These are phyloP conservation scores for Neonectria magnoliae DNA, from an alignment of 2,329 filamentous ascomycete species.

Conservation along the genomic window DNA sequence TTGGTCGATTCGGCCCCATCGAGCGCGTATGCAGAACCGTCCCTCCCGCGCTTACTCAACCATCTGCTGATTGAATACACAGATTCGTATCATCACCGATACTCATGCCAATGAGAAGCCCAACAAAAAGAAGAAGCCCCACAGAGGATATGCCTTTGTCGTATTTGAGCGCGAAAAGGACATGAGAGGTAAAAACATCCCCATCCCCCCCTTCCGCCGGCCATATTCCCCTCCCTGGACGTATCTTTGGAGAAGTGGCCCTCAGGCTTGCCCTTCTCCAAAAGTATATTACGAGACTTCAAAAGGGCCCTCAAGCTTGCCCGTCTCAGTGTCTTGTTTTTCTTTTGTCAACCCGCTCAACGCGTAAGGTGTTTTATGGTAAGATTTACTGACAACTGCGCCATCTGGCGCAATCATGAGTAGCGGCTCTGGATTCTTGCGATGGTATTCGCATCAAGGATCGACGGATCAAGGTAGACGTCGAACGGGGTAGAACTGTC, in stretches of 20 bases:
- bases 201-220: slow-evolving; percentile 41
- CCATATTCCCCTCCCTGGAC: slow-evolving; percentile 36
- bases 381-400: slow-evolving; percentile 76
- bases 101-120: slow-evolving; percentile 74
- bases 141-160: slow-evolving; percentile 94
- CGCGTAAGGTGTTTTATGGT: slow-evolving; percentile 54
- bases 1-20: slow-evolving; percentile 91
- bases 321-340: slow-evolving; percentile 54
- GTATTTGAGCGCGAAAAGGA: slow-evolving; percentile 97
- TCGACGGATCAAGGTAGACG: slow-evolving; percentile 90
- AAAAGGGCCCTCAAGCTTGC: slow-evolving; percentile 66
- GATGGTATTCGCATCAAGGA: slow-evolving; percentile 95
- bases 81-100: slow-evolving; percentile 91
- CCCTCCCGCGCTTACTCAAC: slow-evolving; percentile 1
- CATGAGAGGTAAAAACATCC: slow-evolving; percentile 89
- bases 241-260: slow-evolving; percentile 51
- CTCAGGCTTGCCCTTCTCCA: slow-evolving; percentile 55
- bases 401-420: slow-evolving; percentile 65
- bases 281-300: slow-evolving; percentile 57
- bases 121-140: slow-evolving; percentile 82
- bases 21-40: slow-evolving; percentile 73
- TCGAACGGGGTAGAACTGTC: slow-evolving; percentile 94
- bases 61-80: slow-evolving; percentile 27
- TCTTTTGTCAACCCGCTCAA: slow-evolving; percentile 37
- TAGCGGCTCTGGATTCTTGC: slow-evolving; percentile 87